Base-by-base conservation (phyloP, 2,329 filamentous ascomycete species). In the Aspergillus pseudonomiae region DNA sequence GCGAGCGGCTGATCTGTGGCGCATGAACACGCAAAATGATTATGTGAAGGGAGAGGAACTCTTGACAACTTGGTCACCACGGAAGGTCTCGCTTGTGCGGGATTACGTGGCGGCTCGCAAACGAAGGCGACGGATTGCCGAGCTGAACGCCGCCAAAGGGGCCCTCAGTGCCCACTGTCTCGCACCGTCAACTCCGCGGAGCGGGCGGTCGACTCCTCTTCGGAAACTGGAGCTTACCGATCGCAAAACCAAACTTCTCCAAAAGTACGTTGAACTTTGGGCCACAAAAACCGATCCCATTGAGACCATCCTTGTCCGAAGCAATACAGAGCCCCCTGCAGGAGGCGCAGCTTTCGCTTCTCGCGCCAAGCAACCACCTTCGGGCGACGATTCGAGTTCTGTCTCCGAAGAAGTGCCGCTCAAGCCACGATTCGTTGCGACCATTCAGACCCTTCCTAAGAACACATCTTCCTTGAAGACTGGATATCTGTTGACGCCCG, bases 21-120 rank as follows among this genome's bases (percentile, higher is more conserved):
- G 95, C 60, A 93, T 98, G 88, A 96, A 93, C 77, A 98, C 94
- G 19, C 90, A 92, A 64, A 91, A 96, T 72, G 93, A 96, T 76
- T 98, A 97, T 74, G 92, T 99, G 71, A 97, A 97, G 77, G 95
- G 95, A 61, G 94, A 99, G 78, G 95, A 99, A 77, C 85, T 89
- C 56, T 83, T 99, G 45, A 88, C 84, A 2, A 88, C 89, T 62
- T 99, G 95, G 95, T 88, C 89, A 9, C 94, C 95, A 2, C 87
- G 95, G 48, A 93, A 95, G 41, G 91, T 98, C 3, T 96, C 93
- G 0, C 81, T 99, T 0, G 90, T 99, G n/a, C 88, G 89, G 63
- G 95, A 99, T 77, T 97, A 90, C 72, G 90, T 97, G 60, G 79
- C 84, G 12, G 86, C 91, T 6, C 89, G 89, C 64, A 93, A 91